These are phyloP conservation scores for Fusarium sp. DNA, from an alignment of 2,329 filamentous ascomycete genomes.

Conservation along the genomic window DNA sequence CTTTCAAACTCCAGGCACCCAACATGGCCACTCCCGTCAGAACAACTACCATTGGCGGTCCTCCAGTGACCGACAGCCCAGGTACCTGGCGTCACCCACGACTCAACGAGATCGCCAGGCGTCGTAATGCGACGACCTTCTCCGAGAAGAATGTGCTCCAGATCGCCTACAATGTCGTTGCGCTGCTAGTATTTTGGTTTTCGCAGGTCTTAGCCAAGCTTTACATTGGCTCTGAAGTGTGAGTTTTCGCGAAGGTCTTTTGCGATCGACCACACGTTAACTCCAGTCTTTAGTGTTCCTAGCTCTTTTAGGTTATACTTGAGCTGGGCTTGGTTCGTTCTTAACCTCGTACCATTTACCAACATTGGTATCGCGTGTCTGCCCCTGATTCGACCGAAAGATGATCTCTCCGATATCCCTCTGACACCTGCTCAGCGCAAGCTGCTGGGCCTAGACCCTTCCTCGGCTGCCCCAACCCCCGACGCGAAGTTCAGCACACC, in stretches of 20 bases:
- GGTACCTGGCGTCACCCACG: slow-evolving; percentile 93
- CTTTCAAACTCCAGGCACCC: not conserved
- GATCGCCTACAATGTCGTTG: slow-evolving; percentile 71
- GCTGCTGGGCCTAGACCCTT: slow-evolving; percentile 81
- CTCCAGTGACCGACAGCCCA: slow-evolving; percentile 61
- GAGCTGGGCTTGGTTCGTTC: slow-evolving; percentile 54
- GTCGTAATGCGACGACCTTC: slow-evolving; percentile 82
- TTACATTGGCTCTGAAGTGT: slow-evolving; percentile 52
- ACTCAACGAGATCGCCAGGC: slow-evolving; percentile 83
- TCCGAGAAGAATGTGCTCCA: slow-evolving; percentile 76
- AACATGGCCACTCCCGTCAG: slow-evolving; percentile 45
- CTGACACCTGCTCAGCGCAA: slow-evolving; percentile 79
- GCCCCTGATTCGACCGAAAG: slow-evolving; percentile 75
- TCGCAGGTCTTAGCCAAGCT: slow-evolving; percentile 46
- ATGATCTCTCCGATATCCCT: slow-evolving; percentile 87
- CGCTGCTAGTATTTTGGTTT: slow-evolving; percentile 52
- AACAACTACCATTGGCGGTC: slow-evolving; percentile 53
- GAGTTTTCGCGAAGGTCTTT: slow-evolving; percentile 28
- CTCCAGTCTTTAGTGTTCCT: slow-evolving; percentile 42
- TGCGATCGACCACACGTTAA: slow-evolving; percentile 22
- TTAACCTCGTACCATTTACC: slow-evolving; percentile 67
- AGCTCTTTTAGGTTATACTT: slow-evolving; percentile 47
- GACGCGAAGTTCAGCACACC: slow-evolving; percentile 80
- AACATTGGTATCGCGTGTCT: slow-evolving; percentile 77
- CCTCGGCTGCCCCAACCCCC: slow-evolving; percentile 68